Evolutionary conservation across 169 alveolate species (phyloP).

Genomic region (Plasmodium yoelii): DNA sequence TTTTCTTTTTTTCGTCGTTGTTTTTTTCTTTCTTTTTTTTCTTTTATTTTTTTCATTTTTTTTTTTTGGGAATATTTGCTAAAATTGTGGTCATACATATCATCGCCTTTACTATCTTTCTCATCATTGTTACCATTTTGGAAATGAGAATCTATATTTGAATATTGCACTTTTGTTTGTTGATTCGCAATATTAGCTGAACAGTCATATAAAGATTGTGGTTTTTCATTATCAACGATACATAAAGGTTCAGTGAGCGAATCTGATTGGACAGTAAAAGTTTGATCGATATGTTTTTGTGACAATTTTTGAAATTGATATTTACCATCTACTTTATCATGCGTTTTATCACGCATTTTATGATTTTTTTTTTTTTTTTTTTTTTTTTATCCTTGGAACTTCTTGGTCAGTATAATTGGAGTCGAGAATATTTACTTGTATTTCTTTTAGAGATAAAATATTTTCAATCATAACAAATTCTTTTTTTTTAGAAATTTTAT

Average conservation of each 20-base stretch:
- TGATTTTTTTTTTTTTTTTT: background rate
- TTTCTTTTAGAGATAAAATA: background rate
- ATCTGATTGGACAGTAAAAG: too few species aligned
- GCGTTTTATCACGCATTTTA: too few species aligned
- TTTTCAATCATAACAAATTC: background rate
- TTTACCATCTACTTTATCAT: background rate
- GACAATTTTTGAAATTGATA: too few species aligned
- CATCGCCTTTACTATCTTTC: background rate
- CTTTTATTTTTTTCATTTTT: conserved; percentile 12
- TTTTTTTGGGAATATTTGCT: background rate
- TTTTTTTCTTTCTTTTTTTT: conserved; percentile 17
- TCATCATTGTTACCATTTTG: too few species aligned
- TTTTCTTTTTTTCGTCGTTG: conserved; percentile 9
- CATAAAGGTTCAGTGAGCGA: too few species aligned
- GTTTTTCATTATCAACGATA: too few species aligned
- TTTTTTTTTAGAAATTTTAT: conserved; percentile 56
- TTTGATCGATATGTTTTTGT: too few species aligned
- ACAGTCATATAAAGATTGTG: too few species aligned
- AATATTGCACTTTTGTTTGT: too few species aligned
- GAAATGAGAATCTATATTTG: too few species aligned
- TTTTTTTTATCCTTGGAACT: background rate
- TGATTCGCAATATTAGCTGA: too few species aligned
- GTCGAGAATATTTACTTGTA: conserved; percentile 31
- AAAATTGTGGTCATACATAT: background rate
- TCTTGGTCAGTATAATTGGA: background rate